Base-by-base conservation (phyloP, 2,329 filamentous ascomycete genomes). In the Sclerotinia glacialis region DNA sequence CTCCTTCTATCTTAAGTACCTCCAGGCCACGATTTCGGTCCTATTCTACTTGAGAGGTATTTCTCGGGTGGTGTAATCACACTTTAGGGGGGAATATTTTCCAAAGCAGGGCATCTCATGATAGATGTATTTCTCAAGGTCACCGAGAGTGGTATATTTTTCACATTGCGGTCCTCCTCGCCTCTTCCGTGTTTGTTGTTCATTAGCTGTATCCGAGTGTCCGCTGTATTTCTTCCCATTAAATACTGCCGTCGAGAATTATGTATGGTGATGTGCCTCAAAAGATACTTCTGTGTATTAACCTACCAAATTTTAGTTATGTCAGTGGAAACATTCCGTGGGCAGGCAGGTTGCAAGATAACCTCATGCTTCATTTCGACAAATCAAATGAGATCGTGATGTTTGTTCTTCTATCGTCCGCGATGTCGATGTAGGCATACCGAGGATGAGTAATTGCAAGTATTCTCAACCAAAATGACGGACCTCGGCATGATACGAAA, bases 401-500 rank as follows among this genome's bases (percentile, higher is more conserved):
- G 2, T 1, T 26, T 28, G 23, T 21, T 11, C 5, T 9, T 6
- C 5, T 28, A 5, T 28, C 5, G 14, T 11, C 23, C 6, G 6
- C 5, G 16, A 58, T 21, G 5, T 28, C 2, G 18, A 40, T 7
- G 2, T 44, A 16, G 8, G 40, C 16, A 18, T 18, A 40, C 12
- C 37, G 37, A 40, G 14, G 37, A 40, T 26, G 16, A 26, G 40
- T 26, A 28, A 21, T 53, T 52, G 6, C 6, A 52, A 31, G 28
- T 18, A 58, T 58, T 21, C 21, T 31, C 18, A 58, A 31, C 21
- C 9, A 16, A n/a, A 58, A 58, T 12, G 9, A 44, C 18, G 40
- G 40, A 58, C 55, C 40, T 46, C 55, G 37, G 55, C 42, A 44
- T 58, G 23, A 44, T 11, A 28, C n/a, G 21, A 58, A 44, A 58